A percentile compares a stretch with the other conserved stretches of the same genome.
These are phyloP conservation scores for Xylaria sp. DNA, from an alignment of 2,329 filamentous ascomycete species.

Conservation along the genomic window DNA sequence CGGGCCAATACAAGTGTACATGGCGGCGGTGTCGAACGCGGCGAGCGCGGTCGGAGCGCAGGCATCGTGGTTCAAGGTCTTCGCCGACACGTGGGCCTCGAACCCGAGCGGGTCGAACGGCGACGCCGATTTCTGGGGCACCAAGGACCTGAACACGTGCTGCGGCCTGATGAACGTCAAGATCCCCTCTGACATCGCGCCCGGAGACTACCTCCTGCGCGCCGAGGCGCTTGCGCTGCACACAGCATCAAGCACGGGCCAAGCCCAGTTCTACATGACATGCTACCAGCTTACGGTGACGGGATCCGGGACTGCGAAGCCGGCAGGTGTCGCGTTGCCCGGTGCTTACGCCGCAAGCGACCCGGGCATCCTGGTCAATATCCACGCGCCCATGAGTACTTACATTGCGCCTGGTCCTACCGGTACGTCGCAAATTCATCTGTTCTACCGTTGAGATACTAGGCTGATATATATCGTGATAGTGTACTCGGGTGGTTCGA, in stretches of 20 bases:
- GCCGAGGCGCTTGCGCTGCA: conserved; percentile 60
- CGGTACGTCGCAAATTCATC: conserved; percentile 27
- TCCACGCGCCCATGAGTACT: conserved; percentile 47
- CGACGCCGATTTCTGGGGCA: conserved; percentile 60
- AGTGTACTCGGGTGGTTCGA: conserved; percentile 43
- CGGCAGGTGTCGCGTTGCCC: conserved; percentile 49
- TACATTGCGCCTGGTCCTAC: conserved; percentile 50
- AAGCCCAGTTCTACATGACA: conserved; percentile 50
- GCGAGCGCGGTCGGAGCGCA: conserved; percentile 49
- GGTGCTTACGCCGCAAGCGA: conserved; percentile 48
- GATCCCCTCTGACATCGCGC: conserved; percentile 55
- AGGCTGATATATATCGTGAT: conserved; percentile 11
- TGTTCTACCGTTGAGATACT: neutral
- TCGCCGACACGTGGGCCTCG: conserved; percentile 56
- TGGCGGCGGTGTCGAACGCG: conserved; percentile 55
- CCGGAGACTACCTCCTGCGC: conserved; percentile 58
- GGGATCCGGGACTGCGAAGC: conserved; percentile 45
- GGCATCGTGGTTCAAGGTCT: conserved; percentile 59
- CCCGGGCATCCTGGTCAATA: conserved; percentile 50
- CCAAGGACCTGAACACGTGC: conserved; percentile 56
- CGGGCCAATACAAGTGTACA: conserved; percentile 57
- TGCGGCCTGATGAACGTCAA: conserved; percentile 55
- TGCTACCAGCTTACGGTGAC: conserved; percentile 50
- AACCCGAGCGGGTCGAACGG: conserved; percentile 51
- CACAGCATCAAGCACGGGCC: conserved; percentile 47